Evolutionary conservation across 805 yeast species (phyloP), one percentile per base, ranked within the genome.

Genomic region (Sugiyamaella chiloensis): DNA sequence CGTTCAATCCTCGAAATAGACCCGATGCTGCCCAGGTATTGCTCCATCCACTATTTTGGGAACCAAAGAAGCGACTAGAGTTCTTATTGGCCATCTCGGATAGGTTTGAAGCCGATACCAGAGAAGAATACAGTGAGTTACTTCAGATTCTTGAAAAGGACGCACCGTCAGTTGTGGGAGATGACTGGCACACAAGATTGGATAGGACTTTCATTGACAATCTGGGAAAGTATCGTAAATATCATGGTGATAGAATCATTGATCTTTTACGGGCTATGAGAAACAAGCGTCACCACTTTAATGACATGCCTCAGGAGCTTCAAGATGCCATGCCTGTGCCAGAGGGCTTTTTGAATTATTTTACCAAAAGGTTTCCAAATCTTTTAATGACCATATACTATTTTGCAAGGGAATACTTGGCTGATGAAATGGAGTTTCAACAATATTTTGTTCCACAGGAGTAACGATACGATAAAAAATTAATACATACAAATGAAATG

Each of bases 211-310:
- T 91, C 59, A 74, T 87, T 69, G 86, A 83, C 24, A 89, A 91
- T 60, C 72, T 93, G 54, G 96, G 96, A 16, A 87, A 87, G 61
- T 93, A 88, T 63, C 76, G 99, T 57, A 90, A 88, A 64, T 93
- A 93, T 64, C 83, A 84, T 54, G 77, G 85, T 0, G 80, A 76
- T 48, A 85, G 81, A 57, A 66, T 93, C 40, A 80, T 89, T 81
- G 99, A 93, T 63, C 68, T 93, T 44, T 67, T 93, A 50, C 72
- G 99, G 50, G 96, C 96, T 0, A 66, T 93, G 56, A 75, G 99
- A 58, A 93, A 93, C 69, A 93, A 93, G 65, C 84, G 87, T 60
- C 98, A 93, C 64, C 99, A 93, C 64, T 91, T 77, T 64, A 88
- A 88, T 67, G 99, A 93, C 63, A 68, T 90, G 61, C 96, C 96